These are phyloP conservation scores for Penicillium oxalicum DNA, from an alignment of 2,329 filamentous ascomycete species.

Conservation along the genomic window DNA sequence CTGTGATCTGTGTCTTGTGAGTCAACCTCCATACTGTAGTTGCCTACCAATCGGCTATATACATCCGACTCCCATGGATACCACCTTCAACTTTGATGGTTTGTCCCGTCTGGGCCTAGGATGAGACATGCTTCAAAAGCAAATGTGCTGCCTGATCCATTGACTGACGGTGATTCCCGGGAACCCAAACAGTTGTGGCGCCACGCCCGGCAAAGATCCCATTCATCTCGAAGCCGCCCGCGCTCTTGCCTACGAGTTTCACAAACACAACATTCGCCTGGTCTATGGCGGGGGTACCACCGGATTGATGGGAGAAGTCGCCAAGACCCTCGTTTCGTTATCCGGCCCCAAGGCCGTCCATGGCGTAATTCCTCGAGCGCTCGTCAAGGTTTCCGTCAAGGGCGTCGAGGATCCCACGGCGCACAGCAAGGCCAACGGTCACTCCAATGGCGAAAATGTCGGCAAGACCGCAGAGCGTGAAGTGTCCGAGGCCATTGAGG, in stretches of 20 bases:
- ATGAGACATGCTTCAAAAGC: too few species aligned
- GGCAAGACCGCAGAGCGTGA: slow-evolving; percentile 47
- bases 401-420: slow-evolving; percentile 17
- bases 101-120: too few species aligned
- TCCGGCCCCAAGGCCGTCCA: slow-evolving; percentile 77
- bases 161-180: background rate
- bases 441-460: slow-evolving; percentile 20
- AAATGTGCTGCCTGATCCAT: slow-evolving; percentile 5
- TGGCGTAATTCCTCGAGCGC: slow-evolving; percentile 83
- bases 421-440: slow-evolving; percentile 6
- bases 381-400: slow-evolving; percentile 64
- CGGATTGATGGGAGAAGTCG: slow-evolving; percentile 92
- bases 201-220: slow-evolving; percentile 65
- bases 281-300: slow-evolving; percentile 94
- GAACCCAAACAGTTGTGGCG: slow-evolving; percentile 62
- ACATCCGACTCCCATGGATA: background rate
- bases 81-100: background rate
- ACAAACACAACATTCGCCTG: slow-evolving; percentile 69
- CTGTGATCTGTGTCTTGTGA: slow-evolving; percentile 84
- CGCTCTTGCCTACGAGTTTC: slow-evolving; percentile 65
- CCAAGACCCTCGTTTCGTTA: slow-evolving; percentile 76
- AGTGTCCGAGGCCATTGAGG: slow-evolving; percentile 48
- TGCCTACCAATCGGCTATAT: background rate
- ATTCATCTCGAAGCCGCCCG: slow-evolving; percentile 73
- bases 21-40: slow-evolving; percentile 15